These are phyloP conservation scores for Conoideocrella luteorostrata DNA, from an alignment of 2,329 filamentous ascomycete genomes.

Conservation along the genomic window DNA sequence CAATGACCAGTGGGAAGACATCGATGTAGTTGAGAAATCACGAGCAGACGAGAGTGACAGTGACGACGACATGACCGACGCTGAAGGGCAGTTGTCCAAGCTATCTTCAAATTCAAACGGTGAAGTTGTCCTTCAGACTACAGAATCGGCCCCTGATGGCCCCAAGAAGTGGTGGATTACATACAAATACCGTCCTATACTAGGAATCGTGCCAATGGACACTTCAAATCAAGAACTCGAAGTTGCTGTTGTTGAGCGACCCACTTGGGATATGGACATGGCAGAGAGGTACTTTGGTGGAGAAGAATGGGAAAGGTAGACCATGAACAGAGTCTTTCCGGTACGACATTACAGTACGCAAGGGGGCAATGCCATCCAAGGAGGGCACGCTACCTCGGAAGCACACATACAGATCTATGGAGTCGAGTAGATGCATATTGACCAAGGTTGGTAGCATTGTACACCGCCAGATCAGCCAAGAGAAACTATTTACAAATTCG, in stretches of 20 bases:
- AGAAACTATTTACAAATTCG: too few species aligned
- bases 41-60: constrained; percentile 27
- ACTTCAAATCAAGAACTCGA: constrained; percentile 49
- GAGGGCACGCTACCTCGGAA: too few species aligned
- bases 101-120: constrained; percentile 22
- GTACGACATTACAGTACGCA: too few species aligned
- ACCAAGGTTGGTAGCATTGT: too few species aligned
- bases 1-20: constrained; percentile 33
- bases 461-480: too few species aligned
- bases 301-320: constrained; percentile 42
- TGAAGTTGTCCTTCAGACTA: constrained; percentile 10
- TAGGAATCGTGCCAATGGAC: constrained; percentile 57
- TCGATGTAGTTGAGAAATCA: constrained; percentile 32
- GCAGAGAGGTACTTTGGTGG: constrained; percentile 63
- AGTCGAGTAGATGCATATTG: too few species aligned
- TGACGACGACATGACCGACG: constrained; percentile 32
- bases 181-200: constrained; percentile 88
- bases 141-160: constrained; percentile 17
- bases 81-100: constrained; percentile 26
- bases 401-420: too few species aligned
- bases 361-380: too few species aligned
- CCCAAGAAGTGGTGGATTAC: constrained; percentile 64
- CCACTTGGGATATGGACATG: constrained; percentile 74
- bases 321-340: too few species aligned
- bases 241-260: constrained; percentile 82